phyloP scores from a whole-genome alignment of 164 flowering plant genomes.

The Protea cynaroides region DNA sequence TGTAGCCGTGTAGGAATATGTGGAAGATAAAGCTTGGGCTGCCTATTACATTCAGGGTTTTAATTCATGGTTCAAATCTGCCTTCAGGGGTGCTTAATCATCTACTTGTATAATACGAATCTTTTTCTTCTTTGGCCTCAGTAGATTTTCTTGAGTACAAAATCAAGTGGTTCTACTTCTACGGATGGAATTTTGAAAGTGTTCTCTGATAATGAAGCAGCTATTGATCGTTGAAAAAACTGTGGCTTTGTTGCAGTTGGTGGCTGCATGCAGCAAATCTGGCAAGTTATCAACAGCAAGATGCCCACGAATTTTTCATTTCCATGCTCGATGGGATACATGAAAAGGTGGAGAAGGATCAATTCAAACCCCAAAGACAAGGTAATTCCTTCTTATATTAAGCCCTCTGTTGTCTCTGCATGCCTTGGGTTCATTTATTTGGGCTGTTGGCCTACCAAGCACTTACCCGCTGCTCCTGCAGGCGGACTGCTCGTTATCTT shows the following conservation, averaged over 20 bases:
- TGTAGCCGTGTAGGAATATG: too few relatives aligned
- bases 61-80: neutral
- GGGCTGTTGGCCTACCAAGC: too few relatives aligned
- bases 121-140: neutral
- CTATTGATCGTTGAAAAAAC: conserved; percentile 13
- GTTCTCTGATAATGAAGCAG: conserved; percentile 2
- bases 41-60: neutral
- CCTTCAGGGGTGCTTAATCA: neutral
- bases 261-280: conserved; percentile 92
- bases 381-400: conserved; percentile 32
- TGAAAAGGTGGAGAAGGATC: conserved; percentile 61
- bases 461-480: too few relatives aligned
- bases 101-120: neutral
- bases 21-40: neutral
- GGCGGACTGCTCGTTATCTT: too few relatives aligned
- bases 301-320: conserved; percentile 93
- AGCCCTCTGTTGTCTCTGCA: conserved; percentile 4
- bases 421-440: neutral
- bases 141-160: neutral
- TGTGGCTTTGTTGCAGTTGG: conserved; percentile 57
- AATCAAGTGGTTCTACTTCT: conserved; percentile 9
- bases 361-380: conserved; percentile 44
- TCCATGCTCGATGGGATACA: conserved; percentile 89
- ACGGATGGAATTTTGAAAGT: conserved; percentile 4
- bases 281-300: conserved; percentile 95